Evolutionary conservation across 176 grass and related monocot species (phyloP), one percentile per base, ranked within the genome.

Genomic region (Juncus inflexus): DNA sequence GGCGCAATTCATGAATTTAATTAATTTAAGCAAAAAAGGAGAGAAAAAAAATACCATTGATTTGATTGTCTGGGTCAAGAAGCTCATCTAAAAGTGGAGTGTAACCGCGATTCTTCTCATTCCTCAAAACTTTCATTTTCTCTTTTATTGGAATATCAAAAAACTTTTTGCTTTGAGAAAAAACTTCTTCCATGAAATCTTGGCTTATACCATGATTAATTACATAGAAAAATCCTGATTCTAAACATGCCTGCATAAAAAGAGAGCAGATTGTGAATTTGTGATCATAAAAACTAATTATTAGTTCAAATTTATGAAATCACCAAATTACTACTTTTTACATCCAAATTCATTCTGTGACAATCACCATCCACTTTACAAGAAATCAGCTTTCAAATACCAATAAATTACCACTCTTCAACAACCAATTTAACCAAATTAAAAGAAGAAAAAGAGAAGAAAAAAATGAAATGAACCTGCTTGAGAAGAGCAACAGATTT

Each of bases 141-240:
- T 91, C 88, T 65, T 66, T 51, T 3, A 72, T 73, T 35, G 88
- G 83, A 14, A 97, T 85, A 58, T 89, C 67, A 80, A 97, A 91
- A 72, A 97, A 97, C 35, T 66, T 89, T 78, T 91, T 91, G 72
- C 83, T 91, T 66, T 97, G 79, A 60, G 55, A 37, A 73, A 97
- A 97, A 79, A 97, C 85, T 60, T 80, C 85, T 35, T 91, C 80
- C 85, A 89, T 86, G 45, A 97, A 77, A 55, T 92, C 85, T 74
- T 84, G 74, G 16, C 59, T 83, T 82, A 97, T 97, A 50, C 94
- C 94, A 66, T 97, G 94, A 61, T 97, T 72, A 63, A 91, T 61
- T 74, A 91, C 85, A 81, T 97, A 97, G 77, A 91, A 97, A 61
- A 91, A 97, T 42, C 94, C 94, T 78, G 85, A 89, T 81, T 91